Evolutionary conservation across 2,329 filamentous ascomycete species (phyloP), one percentile per base, ranked within the genome.

Genomic region (Aspergillus sclerotialis): DNA sequence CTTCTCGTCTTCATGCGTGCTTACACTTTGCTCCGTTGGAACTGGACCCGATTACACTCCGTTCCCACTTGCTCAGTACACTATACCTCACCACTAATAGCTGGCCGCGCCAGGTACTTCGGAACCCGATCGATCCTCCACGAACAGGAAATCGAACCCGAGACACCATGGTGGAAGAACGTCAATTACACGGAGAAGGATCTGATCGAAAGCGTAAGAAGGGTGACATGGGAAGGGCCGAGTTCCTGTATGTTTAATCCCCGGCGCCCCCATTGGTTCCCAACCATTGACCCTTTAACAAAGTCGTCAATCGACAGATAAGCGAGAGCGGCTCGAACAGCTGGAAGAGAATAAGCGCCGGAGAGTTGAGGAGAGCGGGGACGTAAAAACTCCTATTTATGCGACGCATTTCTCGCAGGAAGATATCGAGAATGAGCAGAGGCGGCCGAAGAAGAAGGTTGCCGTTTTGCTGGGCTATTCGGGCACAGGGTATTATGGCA

Each of bases 391-490:
- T 23, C 63, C 61, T 4, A 74, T 78, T 39, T 77, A 80, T 43
- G 71, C 72, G 5, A 68, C 69, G 4, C 64, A 73, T 27, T 83
- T 81, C 50, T 69, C 76, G 35, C 75, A 84, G 49, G 87, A 92
- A 44, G 89, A 95, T 64, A 90, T 95, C 48, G 85, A 83, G 9
- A 79, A 80, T 30, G 92, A 98, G 60, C 81, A 82, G 57, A 80
- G 90, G 44, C 79, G 80, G 37, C 92, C 92, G 15, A 98, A 98
- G 73, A 81, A 85, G 62, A 98, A 98, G 69, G 90, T 95, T 32
- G 92, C 90, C 26, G 88, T 98, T 19, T 69, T 96, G 70, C 81
- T 98, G 49, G 92, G 92, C 11, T 98, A 98, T 62, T 88, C 89
- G 5, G 92, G 92, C 32, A 94, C 87, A 7, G 92, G 92, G 11